These are phyloP conservation scores for Zymoseptoria pseudotritici DNA, from an alignment of 2,329 filamentous ascomycete species.

Conservation along the genomic window DNA sequence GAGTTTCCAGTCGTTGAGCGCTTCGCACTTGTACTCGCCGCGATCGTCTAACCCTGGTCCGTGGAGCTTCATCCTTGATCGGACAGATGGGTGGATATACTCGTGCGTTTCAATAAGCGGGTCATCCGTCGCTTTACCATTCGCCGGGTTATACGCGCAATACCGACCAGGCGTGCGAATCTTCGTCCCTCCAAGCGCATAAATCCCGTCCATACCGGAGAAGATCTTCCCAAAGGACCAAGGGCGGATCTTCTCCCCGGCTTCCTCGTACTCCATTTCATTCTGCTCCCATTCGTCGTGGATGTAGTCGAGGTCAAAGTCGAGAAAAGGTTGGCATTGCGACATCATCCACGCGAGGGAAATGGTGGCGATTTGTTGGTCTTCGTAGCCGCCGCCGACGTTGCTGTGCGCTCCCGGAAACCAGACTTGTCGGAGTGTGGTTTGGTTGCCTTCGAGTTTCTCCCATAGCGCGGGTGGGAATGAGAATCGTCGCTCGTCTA, in stretches of 20 bases:
- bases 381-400: constrained; percentile 39
- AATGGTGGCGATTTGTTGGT: constrained; percentile 45
- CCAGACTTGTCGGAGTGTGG: constrained; percentile 41
- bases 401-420: constrained; percentile 42
- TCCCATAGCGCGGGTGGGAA: constrained; percentile 40
- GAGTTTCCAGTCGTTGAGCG: constrained; percentile 42
- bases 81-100: constrained; percentile 45
- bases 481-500: constrained; percentile 37
- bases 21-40: constrained; percentile 38
- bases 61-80: constrained; percentile 37
- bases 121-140: constrained; percentile 35
- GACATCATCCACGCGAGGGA: constrained; percentile 52
- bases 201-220: constrained; percentile 40
- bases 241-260: constrained; percentile 35
- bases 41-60: constrained; percentile 42
- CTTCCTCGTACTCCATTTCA: constrained; percentile 36
- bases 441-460: constrained; percentile 35
- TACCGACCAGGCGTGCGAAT: constrained; percentile 43
- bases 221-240: constrained; percentile 45
- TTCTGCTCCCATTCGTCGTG: constrained; percentile 42
- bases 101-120: constrained; percentile 44
- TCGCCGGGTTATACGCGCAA: constrained; percentile 38
- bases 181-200: constrained; percentile 39
- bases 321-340: constrained; percentile 42
- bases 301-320: constrained; percentile 42